These are phyloP conservation scores for Aaosphaeria arxii DNA, from an alignment of 2,329 filamentous ascomycete genomes.

Conservation along the genomic window DNA sequence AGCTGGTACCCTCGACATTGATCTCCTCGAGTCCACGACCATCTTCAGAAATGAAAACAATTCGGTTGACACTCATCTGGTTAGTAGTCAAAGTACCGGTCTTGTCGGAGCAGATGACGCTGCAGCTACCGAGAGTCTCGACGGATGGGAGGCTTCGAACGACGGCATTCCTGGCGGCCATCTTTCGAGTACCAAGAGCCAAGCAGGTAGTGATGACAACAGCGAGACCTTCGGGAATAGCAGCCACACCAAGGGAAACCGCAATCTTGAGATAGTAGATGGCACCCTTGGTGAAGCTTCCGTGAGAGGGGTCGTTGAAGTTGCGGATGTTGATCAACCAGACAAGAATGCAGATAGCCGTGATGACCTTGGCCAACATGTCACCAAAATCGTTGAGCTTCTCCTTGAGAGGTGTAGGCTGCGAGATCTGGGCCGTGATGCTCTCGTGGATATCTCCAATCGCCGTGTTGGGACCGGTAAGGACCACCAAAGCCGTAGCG, in stretches of 20 bases:
- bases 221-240: conserved; percentile 94
- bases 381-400: conserved; percentile 99
- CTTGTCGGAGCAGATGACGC: conserved; percentile 99
- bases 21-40: conserved; percentile 78
- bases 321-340: conserved; percentile 99
- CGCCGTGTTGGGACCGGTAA: conserved; percentile 86
- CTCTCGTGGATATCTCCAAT: conserved; percentile 99
- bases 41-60: conserved; percentile 75
- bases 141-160: conserved; percentile 95
- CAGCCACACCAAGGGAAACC: conserved; percentile 94
- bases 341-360: conserved; percentile 90
- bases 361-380: conserved; percentile 94
- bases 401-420: conserved; percentile 95
- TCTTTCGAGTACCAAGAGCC: conserved; percentile 92
- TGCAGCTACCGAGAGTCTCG: conserved; percentile 97
- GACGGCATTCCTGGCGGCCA: conserved; percentile 97
- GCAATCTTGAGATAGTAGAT: conserved; percentile 99
- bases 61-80: conserved; percentile 96
- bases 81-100: conserved; percentile 97
- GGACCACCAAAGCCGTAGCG: conserved; percentile 83
- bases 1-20: conserved; percentile 89
- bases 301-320: conserved; percentile 92
- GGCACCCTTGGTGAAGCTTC: conserved; percentile 91
- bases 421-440: conserved; percentile 96
- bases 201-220: conserved; percentile 99